Evolutionary conservation across 495 filamentous ascomycete species (phyloP), one percentile per base, ranked within the genome.

Genomic region (Lindgomyces ingoldianus): DNA sequence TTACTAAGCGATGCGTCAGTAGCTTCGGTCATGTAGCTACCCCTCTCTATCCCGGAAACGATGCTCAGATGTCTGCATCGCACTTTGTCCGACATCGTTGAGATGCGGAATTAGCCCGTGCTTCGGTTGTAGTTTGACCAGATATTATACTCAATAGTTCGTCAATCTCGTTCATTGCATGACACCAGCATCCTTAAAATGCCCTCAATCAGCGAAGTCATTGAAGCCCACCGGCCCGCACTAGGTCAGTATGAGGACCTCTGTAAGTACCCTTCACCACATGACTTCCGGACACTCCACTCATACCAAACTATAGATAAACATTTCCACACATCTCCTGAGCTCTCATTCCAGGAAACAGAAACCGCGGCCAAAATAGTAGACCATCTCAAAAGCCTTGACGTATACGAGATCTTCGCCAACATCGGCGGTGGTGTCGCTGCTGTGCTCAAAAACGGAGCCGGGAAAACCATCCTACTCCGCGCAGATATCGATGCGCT

Each of bases 401-500:
- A 64, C 16, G 42, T 41, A 6, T 64, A 48, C 51, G 39, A 56
- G 22, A 50, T 64, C 50, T 45, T 45, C 44, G 4, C 60, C 24
- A 14, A 18, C 25, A 64, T 64, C 19, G 60, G 60, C 36, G 60
- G 60, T 16, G 60, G 60, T 39, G 33, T 39, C 14, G 6, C 33
- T 14, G 33, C 33, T 14, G 33, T 39, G 6, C 14, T 39, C 6
- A 39, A 39, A 39, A 88, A 88, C 71, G 85, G 85, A 0, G 9
- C 52, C 0, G 85, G 86, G 0, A 73, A 74, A 0, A 84, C 76
- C 0, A 69, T 87, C 3, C 74, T 88, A 0, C 72, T 87, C 1
- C 76, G 86, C 3, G 83, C 84, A 2, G 85, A 88, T 55, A 82
- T 85, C 69, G 85, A 89, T 72, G 87, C 81, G 2, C 74, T 88